Base-by-base conservation (phyloP, 768 basidiomycete genomes). In the Pulveroboletus ravenelii region DNA sequence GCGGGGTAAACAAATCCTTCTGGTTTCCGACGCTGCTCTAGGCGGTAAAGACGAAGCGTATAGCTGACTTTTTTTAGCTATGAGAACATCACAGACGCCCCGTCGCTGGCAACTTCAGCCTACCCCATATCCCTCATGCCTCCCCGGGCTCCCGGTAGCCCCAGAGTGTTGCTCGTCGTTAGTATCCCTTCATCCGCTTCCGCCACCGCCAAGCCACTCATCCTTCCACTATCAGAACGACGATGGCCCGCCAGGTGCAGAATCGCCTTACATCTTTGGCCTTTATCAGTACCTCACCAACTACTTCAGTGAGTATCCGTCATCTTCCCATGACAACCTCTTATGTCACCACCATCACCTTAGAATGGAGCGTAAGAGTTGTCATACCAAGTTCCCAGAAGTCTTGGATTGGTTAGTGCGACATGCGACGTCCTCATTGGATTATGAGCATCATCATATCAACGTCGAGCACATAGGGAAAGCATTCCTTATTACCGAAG, bases 351-450 rank as follows among this genome's bases (percentile, higher is more conserved):
- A 13, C 41, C 34, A 34, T 25, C 40, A 18, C 36, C 44, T 25
- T 54, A 86, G 88, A 84, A 13, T 89, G 85, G 84, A 73, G 87
- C 58, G 86, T 91, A 35, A 85, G 80, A 62, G 89, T 90, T 14
- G 85, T 90, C 48, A 71, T 90, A 23, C 88, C 88, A 13, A 87
- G 81, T 57, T 74, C 84, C 10, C 89, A 93, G 63, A 90, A 89
- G 65, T 89, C 87, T 34, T 93, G 90, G 89, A 90, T 93, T 31
- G 90, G 89, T 87, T 52, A 46, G 74, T 62, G 36, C 18, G 20
- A 35, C 40, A 18, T 31, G 49, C 27, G 50, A 31, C 25, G 23
- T 36, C 39, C 34, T 17, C 43, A 25, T 36, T 17, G n/a, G 10
- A 25, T 29, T 17, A 43, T 27, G 39, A 10, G n/a, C 25, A 30